A percentile compares a stretch with the other conserved stretches of the same genome.
Evolutionary conservation across 164 flowering plant species (phyloP).

Genomic region (Magnolia kwangsiensis): DNA sequence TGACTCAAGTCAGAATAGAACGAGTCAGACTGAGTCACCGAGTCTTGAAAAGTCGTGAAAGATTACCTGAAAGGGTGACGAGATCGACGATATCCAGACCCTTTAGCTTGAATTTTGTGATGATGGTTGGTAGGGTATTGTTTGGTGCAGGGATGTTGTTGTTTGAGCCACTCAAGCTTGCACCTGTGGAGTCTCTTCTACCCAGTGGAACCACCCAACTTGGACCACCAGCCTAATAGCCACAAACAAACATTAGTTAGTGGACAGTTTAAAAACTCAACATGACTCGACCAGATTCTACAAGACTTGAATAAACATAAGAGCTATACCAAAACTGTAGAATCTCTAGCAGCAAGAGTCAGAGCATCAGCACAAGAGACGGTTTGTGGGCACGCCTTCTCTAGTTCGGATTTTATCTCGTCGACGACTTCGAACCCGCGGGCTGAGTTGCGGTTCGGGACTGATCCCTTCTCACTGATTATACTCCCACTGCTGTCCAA

Average conservation of each 20-base stretch:
- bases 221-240: slow-evolving; percentile 74
- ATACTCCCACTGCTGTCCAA: slow-evolving; percentile 65
- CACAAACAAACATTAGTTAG: background rate
- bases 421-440: slow-evolving; percentile 85
- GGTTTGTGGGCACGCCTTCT: slow-evolving; percentile 75
- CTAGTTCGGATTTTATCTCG: slow-evolving; percentile 73
- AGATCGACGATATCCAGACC: slow-evolving; percentile 78
- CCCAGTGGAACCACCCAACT: slow-evolving; percentile 92
- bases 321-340: slow-evolving; percentile 60
- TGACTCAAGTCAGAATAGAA: too few species aligned
- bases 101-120: slow-evolving; percentile 71
- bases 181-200: slow-evolving; percentile 76
- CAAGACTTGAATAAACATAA: background rate
- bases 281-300: background rate
- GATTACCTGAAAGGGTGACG: slow-evolving; percentile 84
- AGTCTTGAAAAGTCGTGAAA: background rate
- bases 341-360: slow-evolving; percentile 88
- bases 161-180: slow-evolving; percentile 92
- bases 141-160: slow-evolving; percentile 92
- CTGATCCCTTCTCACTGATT: slow-evolving; percentile 68
- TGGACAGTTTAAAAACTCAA: too few species aligned
- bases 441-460: slow-evolving; percentile 68
- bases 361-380: slow-evolving; percentile 95
- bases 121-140: slow-evolving; percentile 87
- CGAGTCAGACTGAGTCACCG: too few species aligned